These are phyloP conservation scores for Entomortierella chlamydospora DNA, from an alignment of 192 early-diverging fungal species.

Conservation along the genomic window DNA sequence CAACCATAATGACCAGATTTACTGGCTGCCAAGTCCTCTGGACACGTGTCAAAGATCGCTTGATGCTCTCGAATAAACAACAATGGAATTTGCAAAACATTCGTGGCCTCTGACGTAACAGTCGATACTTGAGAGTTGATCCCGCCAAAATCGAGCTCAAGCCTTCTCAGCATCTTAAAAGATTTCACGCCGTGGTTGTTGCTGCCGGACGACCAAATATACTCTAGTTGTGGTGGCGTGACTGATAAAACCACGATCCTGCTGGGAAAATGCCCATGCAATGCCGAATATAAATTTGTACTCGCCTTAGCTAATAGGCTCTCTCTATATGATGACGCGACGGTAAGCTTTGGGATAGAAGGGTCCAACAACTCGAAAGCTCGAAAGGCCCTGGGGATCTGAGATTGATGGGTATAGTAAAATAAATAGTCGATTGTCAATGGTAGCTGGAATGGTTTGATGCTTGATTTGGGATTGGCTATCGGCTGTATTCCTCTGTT, in stretches of 20 bases:
- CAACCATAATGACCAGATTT: too few species aligned
- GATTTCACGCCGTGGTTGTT: neutral
- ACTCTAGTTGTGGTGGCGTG: conserved; percentile 19
- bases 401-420: conserved; percentile 25
- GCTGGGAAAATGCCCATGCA: conserved; percentile 22
- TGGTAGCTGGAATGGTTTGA: neutral
- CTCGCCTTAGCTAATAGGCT: neutral
- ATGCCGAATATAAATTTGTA: neutral
- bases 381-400: conserved; percentile 15
- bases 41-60: conserved; percentile 4
- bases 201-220: neutral
- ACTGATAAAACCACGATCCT: conserved; percentile 28
- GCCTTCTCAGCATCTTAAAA: conserved; percentile 15
- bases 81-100: conserved; percentile 4
- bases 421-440: conserved; percentile 38
- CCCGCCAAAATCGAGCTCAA: conserved; percentile 26
- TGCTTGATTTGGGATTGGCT: neutral
- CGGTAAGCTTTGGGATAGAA: neutral
- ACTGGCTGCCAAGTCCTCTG: neutral
- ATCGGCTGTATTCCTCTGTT: neutral
- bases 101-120: neutral
- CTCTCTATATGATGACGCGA: neutral
- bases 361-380: conserved; percentile 14
- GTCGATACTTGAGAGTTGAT: neutral
- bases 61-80: conserved; percentile 34